Evolutionary conservation across 768 basidiomycete genomes (phyloP).

Genomic region (Pisolithus microcarpus): DNA sequence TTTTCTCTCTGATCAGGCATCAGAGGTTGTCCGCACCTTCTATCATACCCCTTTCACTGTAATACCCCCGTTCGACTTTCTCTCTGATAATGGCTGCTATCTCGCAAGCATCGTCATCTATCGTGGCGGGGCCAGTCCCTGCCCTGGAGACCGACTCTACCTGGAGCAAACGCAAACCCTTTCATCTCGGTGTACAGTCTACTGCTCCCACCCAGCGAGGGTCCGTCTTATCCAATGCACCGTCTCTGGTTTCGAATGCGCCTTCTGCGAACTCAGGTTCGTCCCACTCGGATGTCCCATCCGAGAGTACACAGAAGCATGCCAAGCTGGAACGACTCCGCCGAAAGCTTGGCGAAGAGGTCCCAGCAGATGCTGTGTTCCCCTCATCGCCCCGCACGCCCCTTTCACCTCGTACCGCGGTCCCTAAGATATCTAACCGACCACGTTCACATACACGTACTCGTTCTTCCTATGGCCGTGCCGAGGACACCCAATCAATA

Average conservation of each 20-base stretch:
- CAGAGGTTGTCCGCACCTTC: conserved; percentile 5
- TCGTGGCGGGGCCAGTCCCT: background rate
- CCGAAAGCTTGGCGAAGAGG: conserved; percentile 54
- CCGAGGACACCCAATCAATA: conserved; percentile 17
- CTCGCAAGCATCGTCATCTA: conserved; percentile 1
- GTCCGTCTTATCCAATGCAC: conserved; percentile 18
- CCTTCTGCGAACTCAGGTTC: conserved; percentile 15
- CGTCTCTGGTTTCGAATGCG: conserved; percentile 17
- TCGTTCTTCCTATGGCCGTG: conserved; percentile 2
- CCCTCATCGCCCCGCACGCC: conserved; percentile 18
- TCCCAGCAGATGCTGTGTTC: conserved; percentile 58
- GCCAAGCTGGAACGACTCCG: conserved; percentile 60
- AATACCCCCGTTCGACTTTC: conserved; percentile 4
- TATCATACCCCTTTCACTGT: conserved; percentile 1
- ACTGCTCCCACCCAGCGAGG: conserved; percentile 6
- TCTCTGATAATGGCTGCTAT: background rate
- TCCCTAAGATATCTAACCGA: conserved; percentile 2
- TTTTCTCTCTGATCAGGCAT: conserved; percentile 20
- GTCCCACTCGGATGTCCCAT: conserved; percentile 27
- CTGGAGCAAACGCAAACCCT: conserved; percentile 23
- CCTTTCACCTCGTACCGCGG: conserved; percentile 4
- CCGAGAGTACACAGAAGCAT: conserved; percentile 36
- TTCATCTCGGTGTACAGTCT: conserved; percentile 9
- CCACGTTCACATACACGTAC: background rate
- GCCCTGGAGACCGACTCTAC: conserved; percentile 4